Evolutionary conservation across 306 rosid genomes (phyloP), one percentile per base, ranked within the genome.

Genomic region (Lotus japonicus): DNA sequence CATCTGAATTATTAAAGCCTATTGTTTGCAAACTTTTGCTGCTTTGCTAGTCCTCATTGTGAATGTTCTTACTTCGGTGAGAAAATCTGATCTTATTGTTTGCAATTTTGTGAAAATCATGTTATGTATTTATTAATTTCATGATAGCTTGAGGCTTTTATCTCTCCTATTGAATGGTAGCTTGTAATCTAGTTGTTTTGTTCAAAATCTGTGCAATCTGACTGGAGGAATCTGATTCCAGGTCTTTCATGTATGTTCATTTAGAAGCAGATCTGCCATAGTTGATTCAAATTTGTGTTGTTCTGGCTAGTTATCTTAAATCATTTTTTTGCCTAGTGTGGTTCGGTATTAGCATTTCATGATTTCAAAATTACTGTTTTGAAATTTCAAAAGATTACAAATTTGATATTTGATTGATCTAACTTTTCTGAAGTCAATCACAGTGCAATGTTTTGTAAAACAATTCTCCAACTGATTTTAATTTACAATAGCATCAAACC

Each of bases 91-190:
- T 53, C 42, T 44, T 41, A 36, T 59, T 41, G 6, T 50, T 75
- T 75, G 64, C 23, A 55, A 66, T 75, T 52, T 71, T 59, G 33
- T 11, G 63, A 73, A 59, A 66, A 71, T 66, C 66, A 51, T 52
- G 51, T 35, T 28, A 16, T 71, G n/a, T 13, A 51, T 38, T 16
- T 57, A 41, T 45, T 16, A 15, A 11, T 54, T 28, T 66, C 87
- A 44, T 58, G 68, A 67, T 82, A 50, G 61, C 68, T 44, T 16
- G 12, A 58, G 46, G 64, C 53, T 64, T 12, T 9, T 21, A 50
- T 62, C 52, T 28, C 46, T 61, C 48, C 33, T 41, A 18, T 70
- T 65, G 16, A 63, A 43, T 36, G 18, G 41, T 70, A 54, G 19
- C 53, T 65, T 65, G 26, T 65, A 52, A 44, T 68, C 31, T 67